Evolutionary conservation across 371 early-diverging fungal species (phyloP), one percentile per base, ranked within the genome.

Genomic region (Lichtheimia hyalospora): DNA sequence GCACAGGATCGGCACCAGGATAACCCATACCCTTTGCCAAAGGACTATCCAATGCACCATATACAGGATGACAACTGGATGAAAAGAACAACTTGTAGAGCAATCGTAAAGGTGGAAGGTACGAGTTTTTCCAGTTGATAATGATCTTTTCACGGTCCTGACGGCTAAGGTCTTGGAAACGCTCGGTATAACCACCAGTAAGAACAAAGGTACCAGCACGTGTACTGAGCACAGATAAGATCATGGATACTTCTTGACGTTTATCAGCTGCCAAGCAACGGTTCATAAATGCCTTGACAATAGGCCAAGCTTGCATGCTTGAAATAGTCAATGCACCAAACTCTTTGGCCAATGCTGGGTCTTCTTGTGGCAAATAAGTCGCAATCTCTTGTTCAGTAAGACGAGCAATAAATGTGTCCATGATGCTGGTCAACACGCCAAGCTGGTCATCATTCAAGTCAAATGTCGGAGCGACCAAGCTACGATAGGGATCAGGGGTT

Each of bases 171-270:
- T 79, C 64, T 5, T 76, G 66, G 62, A 85, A 87, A 7, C 77
- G 75, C 23, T 54, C 58, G 5, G 46, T 21, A 44, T 73, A 74
- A 10, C 75, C 68, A 27, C 87, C 87, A 15, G 85, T 83, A 18
- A 89, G 60, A 5, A 81, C 76, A 53, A 82, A 72, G 1, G 85
- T 77, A 51, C 88, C 89, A 13, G 80, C 62, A 27, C 76, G 68
- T 12, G 67, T 71, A 40, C 74, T 67, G 3, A 79, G 63, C 14
- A 73, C 14, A 5, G 69, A 62, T 18, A 81, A 52, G 14, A 69
- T 51, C 50, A 67, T 39, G 15, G 49, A 25, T 5, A 82, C 55
- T 14, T 78, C 78, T 1, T 52, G 16, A 8, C 70, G 68, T 15
- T 79, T 79, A 13, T 72, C 73, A 18, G 68, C 62, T n/a, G 77